These are phyloP conservation scores for Petrea volubilis DNA, from an alignment of 257 asterid species.

Conservation along the genomic window DNA sequence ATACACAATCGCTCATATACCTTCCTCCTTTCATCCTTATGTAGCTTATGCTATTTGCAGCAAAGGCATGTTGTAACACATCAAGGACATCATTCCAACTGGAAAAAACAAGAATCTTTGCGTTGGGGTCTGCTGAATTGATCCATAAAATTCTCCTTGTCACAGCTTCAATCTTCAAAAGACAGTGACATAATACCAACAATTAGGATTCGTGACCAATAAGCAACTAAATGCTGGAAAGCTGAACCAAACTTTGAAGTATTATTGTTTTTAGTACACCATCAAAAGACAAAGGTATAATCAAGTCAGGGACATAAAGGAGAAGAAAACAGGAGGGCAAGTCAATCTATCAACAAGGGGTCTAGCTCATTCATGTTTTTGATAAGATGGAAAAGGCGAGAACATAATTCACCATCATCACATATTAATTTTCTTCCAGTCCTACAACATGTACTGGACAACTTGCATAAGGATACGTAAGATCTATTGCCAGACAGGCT, in stretches of 20 bases:
- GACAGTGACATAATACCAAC: constrained; percentile 4
- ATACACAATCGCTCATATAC: constrained; percentile 32
- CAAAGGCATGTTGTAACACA: constrained; percentile 90
- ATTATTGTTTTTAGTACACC: background rate
- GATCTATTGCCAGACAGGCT: background rate
- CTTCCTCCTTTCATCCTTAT: constrained; percentile 98
- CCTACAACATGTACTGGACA: background rate
- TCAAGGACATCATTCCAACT: constrained; percentile 99
- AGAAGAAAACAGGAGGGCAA: background rate
- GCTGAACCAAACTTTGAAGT: background rate
- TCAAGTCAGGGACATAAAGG: background rate
- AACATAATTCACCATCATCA: background rate
- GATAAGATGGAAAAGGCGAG: background rate
- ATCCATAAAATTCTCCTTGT: constrained; percentile 89
- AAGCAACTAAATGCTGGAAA: constrained; percentile 1
- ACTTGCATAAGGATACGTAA: background rate
- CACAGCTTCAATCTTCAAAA: constrained; percentile 83
- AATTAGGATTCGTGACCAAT: constrained; percentile 7
- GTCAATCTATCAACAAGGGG: no score
- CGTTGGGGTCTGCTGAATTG: constrained; percentile 51
- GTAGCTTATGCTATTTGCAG: constrained; percentile 70
- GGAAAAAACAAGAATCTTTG: constrained; percentile 80
- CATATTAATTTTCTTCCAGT: background rate
- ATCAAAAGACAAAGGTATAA: background rate
- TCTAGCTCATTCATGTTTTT: no score